Conservation (phyloP, 2,329 filamentous ascomycete genomes). For the Alternaria triticina region DNA sequence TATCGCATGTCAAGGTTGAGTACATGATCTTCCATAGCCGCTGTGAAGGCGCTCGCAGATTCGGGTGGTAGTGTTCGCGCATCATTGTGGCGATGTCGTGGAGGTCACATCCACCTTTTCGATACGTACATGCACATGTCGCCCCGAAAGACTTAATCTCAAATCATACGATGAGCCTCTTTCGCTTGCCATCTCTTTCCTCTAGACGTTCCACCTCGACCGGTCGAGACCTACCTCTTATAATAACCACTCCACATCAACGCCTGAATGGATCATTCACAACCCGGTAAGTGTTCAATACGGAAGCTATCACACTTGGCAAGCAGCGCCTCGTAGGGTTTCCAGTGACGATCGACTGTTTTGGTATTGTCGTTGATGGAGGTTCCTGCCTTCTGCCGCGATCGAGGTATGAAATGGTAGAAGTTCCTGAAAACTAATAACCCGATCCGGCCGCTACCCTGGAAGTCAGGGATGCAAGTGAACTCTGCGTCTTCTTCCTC, state of each 20-base stretch:
- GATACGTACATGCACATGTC: background rate
- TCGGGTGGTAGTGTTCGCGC: background rate
- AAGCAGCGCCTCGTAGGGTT: background rate
- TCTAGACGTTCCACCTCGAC: too few relatives aligned
- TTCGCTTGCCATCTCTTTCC: background rate
- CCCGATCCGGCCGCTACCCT: background rate
- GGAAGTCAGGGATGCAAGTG: background rate
- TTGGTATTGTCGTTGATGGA: background rate
- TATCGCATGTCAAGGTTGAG: background rate
- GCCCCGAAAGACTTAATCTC: background rate
- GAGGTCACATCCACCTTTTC: background rate
- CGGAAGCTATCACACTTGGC: background rate
- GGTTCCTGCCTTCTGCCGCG: background rate
- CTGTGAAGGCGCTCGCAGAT: background rate
- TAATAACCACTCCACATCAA: background rate
- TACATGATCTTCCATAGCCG: background rate
- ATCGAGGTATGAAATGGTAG: background rate
- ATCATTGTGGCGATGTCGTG: rapidly evolving
- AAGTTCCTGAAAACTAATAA: background rate
- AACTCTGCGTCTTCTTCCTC: background rate
- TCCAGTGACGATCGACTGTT: background rate
- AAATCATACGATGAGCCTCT: background rate
- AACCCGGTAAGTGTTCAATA: background rate
- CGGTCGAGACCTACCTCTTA: background rate
- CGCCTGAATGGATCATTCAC: background rate